These are phyloP conservation scores for Alloteropsis semialata DNA, from an alignment of 176 grass and related monocot genomes.

Conservation along the genomic window DNA sequence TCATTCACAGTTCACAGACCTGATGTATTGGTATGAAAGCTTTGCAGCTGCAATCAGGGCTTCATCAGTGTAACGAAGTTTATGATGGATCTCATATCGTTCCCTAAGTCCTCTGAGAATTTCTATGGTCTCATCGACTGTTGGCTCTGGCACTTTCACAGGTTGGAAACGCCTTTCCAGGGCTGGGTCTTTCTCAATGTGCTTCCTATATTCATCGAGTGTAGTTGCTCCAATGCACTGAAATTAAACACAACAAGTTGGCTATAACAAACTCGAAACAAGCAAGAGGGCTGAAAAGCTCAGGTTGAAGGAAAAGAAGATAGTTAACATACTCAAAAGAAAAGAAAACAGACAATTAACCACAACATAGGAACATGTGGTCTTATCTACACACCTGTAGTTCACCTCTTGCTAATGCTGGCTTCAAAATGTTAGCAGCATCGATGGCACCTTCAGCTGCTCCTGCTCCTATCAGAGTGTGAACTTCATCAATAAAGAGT, in stretches of 20 bases:
- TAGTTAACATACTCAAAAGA: not conserved
- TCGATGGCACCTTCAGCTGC: constrained; percentile 94
- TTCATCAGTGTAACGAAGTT: constrained; percentile 87
- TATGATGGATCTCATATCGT: constrained; percentile 94
- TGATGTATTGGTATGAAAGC: constrained; percentile 92
- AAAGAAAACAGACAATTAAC: not conserved
- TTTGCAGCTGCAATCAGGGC: constrained; percentile 70
- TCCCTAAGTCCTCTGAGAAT: constrained; percentile 86
- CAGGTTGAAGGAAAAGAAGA: not conserved
- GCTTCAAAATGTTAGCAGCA: constrained; percentile 94
- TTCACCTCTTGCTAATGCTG: constrained; percentile 93
- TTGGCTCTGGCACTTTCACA: constrained; percentile 92
- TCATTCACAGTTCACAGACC: constrained; percentile 43
- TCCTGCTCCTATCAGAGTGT: constrained; percentile 96
- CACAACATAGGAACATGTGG: constrained; percentile 17
- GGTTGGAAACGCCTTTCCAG: constrained; percentile 94
- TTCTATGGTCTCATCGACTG: constrained; percentile 94
- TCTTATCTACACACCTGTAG: constrained; percentile 58
- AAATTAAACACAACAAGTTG: constrained; percentile 15
- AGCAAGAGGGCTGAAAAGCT: not conserved
- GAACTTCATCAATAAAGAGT: constrained; percentile 95
- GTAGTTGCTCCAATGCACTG: constrained; percentile 97
- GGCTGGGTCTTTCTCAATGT: constrained; percentile 95
- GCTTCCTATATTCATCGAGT: constrained; percentile 91
- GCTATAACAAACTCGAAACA: constrained; percentile 1